phyloP scores from a whole-genome alignment of 306 rosid species.

The Crotalaria pallida region DNA sequence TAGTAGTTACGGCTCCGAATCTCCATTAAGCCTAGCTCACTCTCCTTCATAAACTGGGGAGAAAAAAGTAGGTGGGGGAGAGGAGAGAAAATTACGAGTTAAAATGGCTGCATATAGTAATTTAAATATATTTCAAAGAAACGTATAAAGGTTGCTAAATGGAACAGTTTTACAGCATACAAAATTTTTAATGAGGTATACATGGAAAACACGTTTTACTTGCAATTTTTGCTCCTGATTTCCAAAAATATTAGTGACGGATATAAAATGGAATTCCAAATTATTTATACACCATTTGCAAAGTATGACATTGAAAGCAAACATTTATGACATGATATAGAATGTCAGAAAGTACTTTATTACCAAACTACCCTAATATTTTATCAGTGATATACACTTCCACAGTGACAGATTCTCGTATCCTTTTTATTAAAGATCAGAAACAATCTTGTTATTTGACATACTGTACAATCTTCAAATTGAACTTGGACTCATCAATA shows the following conservation, averaged over 20 bases:
- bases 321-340: neutral
- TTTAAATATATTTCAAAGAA: neutral
- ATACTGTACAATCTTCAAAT: neutral
- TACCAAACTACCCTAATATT: neutral
- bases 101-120: neutral
- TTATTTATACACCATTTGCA: neutral
- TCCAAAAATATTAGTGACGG: neutral
- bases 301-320: neutral
- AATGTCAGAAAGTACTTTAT: neutral
- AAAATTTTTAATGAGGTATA: too few species aligned
- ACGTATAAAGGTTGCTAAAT: neutral
- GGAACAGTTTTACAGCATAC: neutral
- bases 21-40: constrained; percentile 17
- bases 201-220: neutral
- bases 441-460: neutral
- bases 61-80: neutral
- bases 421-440: neutral
- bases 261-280: neutral
- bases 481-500: neutral
- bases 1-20: constrained; percentile 34
- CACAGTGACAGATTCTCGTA: neutral
- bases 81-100: neutral
- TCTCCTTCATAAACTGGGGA: constrained; percentile 30
- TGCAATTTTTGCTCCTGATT: constrained; percentile 1
- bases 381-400: neutral